phyloP scores from a whole-genome alignment of 495 filamentous ascomycete genomes.

The Daldinia childiae region DNA sequence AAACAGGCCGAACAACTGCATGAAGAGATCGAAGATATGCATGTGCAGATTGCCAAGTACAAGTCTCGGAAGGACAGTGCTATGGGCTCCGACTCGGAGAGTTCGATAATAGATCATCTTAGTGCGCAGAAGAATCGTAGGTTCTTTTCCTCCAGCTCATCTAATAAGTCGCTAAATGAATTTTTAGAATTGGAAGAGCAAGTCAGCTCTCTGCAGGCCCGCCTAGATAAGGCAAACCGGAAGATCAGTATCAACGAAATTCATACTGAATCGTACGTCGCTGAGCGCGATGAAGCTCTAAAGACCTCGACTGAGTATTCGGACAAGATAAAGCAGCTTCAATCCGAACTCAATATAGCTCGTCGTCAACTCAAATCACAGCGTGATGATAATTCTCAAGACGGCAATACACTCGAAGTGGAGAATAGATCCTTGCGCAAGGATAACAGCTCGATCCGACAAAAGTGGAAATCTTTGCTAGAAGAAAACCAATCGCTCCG shows the following conservation, averaged over 20 bases:
- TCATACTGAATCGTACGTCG: slow-evolving; percentile 55
- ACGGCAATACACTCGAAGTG: slow-evolving; percentile 30
- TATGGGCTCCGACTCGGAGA: slow-evolving; percentile 58
- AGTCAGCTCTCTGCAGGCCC: slow-evolving; percentile 51
- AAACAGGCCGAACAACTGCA: slow-evolving; percentile 60
- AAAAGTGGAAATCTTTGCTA: slow-evolving; percentile 39
- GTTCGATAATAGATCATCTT: slow-evolving; percentile 50
- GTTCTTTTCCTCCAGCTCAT: slow-evolving; percentile 6
- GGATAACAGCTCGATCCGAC: slow-evolving; percentile 48
- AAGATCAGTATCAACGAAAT: slow-evolving; percentile 58
- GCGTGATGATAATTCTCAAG: slow-evolving; percentile 19
- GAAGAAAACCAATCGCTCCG: slow-evolving; percentile 45
- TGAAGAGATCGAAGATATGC: slow-evolving; percentile 55
- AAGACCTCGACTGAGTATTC: slow-evolving; percentile 54
- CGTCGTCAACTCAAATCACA: slow-evolving; percentile 50
- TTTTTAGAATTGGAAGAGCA: slow-evolving; percentile 53
- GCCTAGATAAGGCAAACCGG: slow-evolving; percentile 57
- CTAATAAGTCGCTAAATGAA: not conserved
- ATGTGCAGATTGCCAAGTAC: slow-evolving; percentile 53
- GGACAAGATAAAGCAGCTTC: slow-evolving; percentile 55
- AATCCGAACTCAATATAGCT: slow-evolving; percentile 52
- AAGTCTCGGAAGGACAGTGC: slow-evolving; percentile 56
- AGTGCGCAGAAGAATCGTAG: slow-evolving; percentile 45
- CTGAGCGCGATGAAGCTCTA: slow-evolving; percentile 59
- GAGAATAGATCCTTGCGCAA: slow-evolving; percentile 49